Evolutionary conservation across 176 grass and related monocot genomes (phyloP).

Genomic region (Musa schizocarpa): DNA sequence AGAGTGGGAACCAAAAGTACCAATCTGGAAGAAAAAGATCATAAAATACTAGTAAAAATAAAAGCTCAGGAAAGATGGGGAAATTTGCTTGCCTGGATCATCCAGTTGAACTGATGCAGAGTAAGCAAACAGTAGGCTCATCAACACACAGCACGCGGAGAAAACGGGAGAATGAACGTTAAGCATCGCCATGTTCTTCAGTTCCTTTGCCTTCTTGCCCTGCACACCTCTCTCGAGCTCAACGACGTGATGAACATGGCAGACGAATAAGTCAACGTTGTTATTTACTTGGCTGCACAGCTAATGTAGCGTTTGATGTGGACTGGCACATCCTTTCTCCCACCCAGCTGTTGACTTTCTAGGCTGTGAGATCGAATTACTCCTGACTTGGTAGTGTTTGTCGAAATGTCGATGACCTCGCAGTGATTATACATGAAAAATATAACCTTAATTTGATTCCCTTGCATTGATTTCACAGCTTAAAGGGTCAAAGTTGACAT

Average conservation of each 20-base stretch:
- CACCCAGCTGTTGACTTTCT: too few species aligned
- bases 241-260: neutral
- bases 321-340: too few species aligned
- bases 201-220: neutral
- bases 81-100: constrained; percentile 30
- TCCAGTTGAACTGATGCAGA: constrained; percentile 36
- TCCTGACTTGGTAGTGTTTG: too few species aligned
- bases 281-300: too few species aligned
- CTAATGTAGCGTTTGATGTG: too few species aligned
- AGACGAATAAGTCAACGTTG: neutral
- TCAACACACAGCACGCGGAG: constrained; percentile 22
- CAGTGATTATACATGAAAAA: too few species aligned
- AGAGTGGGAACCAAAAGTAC: constrained; percentile 42
- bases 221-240: neutral
- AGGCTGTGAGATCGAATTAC: too few species aligned
- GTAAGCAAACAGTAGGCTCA: constrained; percentile 40
- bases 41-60: neutral
- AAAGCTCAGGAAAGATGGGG: neutral
- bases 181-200: constrained; percentile 12
- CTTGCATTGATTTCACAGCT: too few species aligned
- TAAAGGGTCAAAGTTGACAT: too few species aligned
- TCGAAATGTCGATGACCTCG: too few species aligned
- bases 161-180: constrained; percentile 19
- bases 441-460: too few species aligned
- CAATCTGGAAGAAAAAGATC: constrained; percentile 28